These are phyloP conservation scores for Gossypium schwendimanii DNA, from an alignment of 441 rosid species.

Conservation along the genomic window DNA sequence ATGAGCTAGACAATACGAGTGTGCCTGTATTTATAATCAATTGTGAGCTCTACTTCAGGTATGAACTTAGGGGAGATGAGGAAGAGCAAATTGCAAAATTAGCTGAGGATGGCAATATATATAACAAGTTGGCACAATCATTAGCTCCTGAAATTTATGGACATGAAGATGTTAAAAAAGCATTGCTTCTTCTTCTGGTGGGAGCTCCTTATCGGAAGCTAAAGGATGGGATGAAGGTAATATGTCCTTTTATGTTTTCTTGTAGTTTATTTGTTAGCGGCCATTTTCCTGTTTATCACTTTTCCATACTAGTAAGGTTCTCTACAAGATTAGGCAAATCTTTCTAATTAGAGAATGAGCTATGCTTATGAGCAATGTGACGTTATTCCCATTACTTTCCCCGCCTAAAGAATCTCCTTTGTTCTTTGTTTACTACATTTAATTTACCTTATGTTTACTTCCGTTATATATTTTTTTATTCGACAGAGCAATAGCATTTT, in stretches of 20 bases:
- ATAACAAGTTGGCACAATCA: constrained; percentile 80
- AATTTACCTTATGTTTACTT: not conserved
- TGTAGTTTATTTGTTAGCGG: not conserved
- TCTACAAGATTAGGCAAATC: not conserved
- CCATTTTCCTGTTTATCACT: not conserved
- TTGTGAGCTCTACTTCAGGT: constrained; percentile 39
- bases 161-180: constrained; percentile 92
- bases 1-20: not conserved
- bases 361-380: not conserved
- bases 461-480: not conserved
- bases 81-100: constrained; percentile 78
- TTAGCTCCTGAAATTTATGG: constrained; percentile 99
- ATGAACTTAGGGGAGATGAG: constrained; percentile 79
- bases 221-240: constrained; percentile 98
- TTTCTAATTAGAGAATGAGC: not conserved
- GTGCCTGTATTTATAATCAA: not conserved
- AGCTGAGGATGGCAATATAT: constrained; percentile 96
- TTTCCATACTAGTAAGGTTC: not conserved
- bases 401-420: not conserved
- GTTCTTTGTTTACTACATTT: not conserved
- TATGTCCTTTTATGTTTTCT: not conserved
- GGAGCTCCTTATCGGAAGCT: constrained; percentile 96
- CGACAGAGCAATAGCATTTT: not conserved
- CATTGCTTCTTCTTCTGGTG: constrained; percentile 91
- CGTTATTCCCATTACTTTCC: not conserved